phyloP scores from a whole-genome alignment of 202 grass and related monocot genomes.

The Elaeis oleifera region DNA sequence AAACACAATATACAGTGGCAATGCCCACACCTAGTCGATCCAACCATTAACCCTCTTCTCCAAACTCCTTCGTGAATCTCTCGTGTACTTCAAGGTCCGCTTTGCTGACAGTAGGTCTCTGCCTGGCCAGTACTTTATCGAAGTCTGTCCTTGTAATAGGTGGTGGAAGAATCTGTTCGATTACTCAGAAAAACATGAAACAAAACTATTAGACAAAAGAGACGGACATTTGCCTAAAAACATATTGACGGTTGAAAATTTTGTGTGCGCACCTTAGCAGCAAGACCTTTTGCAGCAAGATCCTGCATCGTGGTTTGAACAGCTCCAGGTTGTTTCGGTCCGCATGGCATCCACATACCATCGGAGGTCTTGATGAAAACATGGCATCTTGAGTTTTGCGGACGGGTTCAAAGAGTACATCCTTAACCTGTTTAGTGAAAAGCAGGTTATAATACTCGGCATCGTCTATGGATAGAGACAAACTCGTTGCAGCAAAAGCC shows the following conservation, averaged over 20 bases:
- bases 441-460: neutral
- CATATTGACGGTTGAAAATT: too few relatives aligned
- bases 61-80: constrained; percentile 14
- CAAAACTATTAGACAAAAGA: neutral
- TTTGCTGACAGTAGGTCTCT: constrained; percentile 15
- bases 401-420: constrained; percentile 9
- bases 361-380: constrained; percentile 3
- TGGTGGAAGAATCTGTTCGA: constrained; percentile 7
- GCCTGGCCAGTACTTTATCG: constrained; percentile 5
- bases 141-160: constrained; percentile 3
- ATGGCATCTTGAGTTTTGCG: constrained; percentile 12
- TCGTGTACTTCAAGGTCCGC: constrained; percentile 10
- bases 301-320: constrained; percentile 10
- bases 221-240: neutral
- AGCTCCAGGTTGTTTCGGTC: constrained; percentile 3
- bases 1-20: neutral
- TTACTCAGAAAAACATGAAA: neutral
- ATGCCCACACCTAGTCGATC: neutral
- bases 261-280: neutral
- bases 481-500: too few relatives aligned
- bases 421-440: constrained; percentile 11
- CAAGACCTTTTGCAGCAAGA: constrained; percentile 2
- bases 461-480: too few relatives aligned
- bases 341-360: constrained; percentile 16
- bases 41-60: constrained; percentile 14